Percentiles rank a stretch among this genome's conserved stretches.
These are phyloP conservation scores for Pythium rhizo-oryzae DNA, from an alignment of 352 stramenopile genomes.

Conservation along the genomic window DNA sequence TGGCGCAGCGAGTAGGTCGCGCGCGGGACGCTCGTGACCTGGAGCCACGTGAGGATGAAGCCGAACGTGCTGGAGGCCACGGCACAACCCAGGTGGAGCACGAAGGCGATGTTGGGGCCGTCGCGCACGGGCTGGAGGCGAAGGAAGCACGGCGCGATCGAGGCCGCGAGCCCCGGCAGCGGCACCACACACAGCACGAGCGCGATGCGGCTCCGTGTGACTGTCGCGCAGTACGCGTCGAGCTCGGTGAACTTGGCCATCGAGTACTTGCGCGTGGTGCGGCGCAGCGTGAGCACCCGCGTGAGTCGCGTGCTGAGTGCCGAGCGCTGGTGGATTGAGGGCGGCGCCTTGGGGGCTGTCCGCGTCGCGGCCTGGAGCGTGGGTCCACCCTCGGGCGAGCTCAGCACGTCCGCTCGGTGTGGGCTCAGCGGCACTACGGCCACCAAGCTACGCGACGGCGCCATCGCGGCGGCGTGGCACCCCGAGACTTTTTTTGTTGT, in stretches of 20 bases:
- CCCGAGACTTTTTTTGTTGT: no score
- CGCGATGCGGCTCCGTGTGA: not conserved
- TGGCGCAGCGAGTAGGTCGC: constrained; percentile 16
- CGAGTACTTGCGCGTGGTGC: not conserved
- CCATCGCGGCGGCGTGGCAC: no score
- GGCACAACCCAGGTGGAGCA: constrained; percentile 1
- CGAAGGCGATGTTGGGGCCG: constrained; percentile 8
- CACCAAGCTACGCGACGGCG: no score
- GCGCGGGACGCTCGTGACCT: constrained; percentile 14
- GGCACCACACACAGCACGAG: constrained; percentile 6
- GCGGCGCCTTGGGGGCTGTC: no score
- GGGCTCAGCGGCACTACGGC: no score
- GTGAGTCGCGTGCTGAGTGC: no score
- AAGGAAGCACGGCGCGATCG: constrained; percentile 9
- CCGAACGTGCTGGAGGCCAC: constrained; percentile 11
- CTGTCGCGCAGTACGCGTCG: constrained; percentile 5
- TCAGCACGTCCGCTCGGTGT: no score
- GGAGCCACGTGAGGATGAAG: constrained; percentile 20
- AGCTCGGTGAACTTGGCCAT: constrained; percentile 4
- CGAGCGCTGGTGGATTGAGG: no score
- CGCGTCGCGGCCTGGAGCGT: no score
- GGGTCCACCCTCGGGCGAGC: no score
- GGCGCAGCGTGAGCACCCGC: not conserved
- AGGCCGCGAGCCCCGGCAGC: constrained; percentile 3
- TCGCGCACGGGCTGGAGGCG: not conserved